Conservation (phyloP, 1,139 yeast genomes). For the Wickerhamiella infanticola region DNA sequence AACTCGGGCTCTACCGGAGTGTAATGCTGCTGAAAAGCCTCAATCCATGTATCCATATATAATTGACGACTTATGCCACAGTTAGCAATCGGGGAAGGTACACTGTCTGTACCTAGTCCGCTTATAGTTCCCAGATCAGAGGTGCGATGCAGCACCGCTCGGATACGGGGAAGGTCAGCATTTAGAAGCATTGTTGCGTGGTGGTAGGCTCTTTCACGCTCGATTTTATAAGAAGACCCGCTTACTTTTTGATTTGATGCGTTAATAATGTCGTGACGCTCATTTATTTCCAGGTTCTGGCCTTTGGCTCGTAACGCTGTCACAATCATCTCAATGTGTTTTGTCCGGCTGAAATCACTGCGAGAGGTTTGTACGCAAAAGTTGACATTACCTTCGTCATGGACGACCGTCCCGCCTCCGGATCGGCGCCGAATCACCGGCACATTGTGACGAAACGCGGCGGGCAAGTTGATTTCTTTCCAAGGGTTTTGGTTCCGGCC, state of each 20-base stretch:
- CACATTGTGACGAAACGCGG: constrained; percentile 38
- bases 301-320: constrained; percentile 25
- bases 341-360: constrained; percentile 46
- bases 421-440: constrained; percentile 66
- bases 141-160: constrained; percentile 40
- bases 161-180: constrained; percentile 43
- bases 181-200: constrained; percentile 90
- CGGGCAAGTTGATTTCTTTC: constrained; percentile 60
- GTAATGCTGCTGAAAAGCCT: constrained; percentile 31
- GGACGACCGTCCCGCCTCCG: constrained; percentile 97
- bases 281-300: constrained; percentile 35
- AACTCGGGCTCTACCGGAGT: constrained; percentile 5
- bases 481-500: constrained; percentile 96
- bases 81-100: constrained; percentile 61
- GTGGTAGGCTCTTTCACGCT: constrained; percentile 73
- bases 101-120: constrained; percentile 59
- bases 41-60: constrained; percentile 35
- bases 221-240: constrained; percentile 82
- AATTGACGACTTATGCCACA: constrained; percentile 32
- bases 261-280: constrained; percentile 65
- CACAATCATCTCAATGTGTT: constrained; percentile 41
- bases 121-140: constrained; percentile 33
- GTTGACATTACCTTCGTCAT: constrained; percentile 83
- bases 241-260: constrained; percentile 45
- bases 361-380: constrained; percentile 69